Base-by-base conservation (phyloP, 495 filamentous ascomycete species). In the Pyrenopolyporus hunteri region DNA sequence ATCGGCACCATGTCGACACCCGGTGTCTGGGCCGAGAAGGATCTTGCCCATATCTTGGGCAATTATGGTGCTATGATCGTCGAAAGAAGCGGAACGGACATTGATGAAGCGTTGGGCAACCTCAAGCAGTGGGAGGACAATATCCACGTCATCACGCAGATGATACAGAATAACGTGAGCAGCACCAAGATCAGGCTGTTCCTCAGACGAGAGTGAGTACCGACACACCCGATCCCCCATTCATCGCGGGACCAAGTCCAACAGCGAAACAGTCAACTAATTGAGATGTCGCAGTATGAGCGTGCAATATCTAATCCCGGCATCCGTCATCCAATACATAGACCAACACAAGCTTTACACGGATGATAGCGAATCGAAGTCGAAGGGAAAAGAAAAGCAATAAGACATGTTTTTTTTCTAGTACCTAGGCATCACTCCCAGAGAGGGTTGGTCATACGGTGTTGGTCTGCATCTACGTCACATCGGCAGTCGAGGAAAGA, bases 131-230 rank as follows among this genome's bases (percentile, higher is more conserved):
- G 78, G 71, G 76, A 82, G 44, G 65, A 77, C 35, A 94, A 96
- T 56, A 96, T 97, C 54, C 85, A 89, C 69, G 86, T 94, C 42
- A 92, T 96, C 60, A 87, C 89, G 64, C 92, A 96, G 67, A 83
- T 94, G 43, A 92, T 97, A 42, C 87, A 91, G 39, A 96, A 96
- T 67, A 89, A 95, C 64, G 89, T 97, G 57, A 91, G 87, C 68
- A 91, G 88, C 39, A 96, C 92, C 25, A 94, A 93, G 74, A 92
- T 96, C 48, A 84, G 92, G 22, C 78, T 94, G 6, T 94, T 96
- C 73, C 72, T 93, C 43, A 82, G 87, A 58, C 85, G 88, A 63
- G 89, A 92, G 60, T 95, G 81, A 93, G 89, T 63, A 85, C n/a
- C n/a, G n/a, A n/a, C 90, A 19, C 82, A 81, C 54, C 78, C 20